Base-by-base conservation (phyloP, 805 yeast species). In the Myxozyma neotropica region DNA sequence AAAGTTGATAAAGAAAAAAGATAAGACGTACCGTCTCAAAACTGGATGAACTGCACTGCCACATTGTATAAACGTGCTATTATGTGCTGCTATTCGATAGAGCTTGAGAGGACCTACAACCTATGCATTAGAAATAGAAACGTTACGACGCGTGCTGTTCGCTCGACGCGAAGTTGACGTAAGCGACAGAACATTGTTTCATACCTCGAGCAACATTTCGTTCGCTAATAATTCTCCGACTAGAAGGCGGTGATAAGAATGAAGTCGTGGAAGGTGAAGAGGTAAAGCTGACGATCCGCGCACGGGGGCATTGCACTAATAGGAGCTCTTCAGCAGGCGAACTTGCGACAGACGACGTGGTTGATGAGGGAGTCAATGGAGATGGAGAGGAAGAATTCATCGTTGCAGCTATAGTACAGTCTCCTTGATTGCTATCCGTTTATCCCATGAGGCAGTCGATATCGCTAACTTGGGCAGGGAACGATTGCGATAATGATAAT, bases 21-120 rank as follows among this genome's bases (percentile, higher is more conserved):
- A 19, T 8, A 17, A 29, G 10, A 7, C 33, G 33, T 46, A 48
- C 52, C 52, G 27, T 48, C 21, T 48, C 4, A 48, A 38, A 35
- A 48, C 21, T 4, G 52, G 52, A 15, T 48, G 52, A 2, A 48
- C 52, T 5, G 52, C 52, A 21, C 5, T 48, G 2, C 52, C 52
- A 17, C 52, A 48, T 36, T 48, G 52, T 23, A 48, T 48, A 23
- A 48, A 48, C 2, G 52, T 48, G 17, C 43, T 48, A 31, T 48
- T 48, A 24, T 48, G 52, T 15, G 52, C 52, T 13, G 52, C 42
- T 23, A 48, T 48, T 36, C 52, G 15, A 24, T 48, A 48, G 8
- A 48, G 19, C 15, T 48, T 33, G 27, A 48, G 21, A 8, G 43
- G 31, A 13, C 52, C 52, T 48, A 21, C 8, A 21, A 1, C 8